These are phyloP conservation scores for Cladosporium cucumerinum DNA, from an alignment of 2,329 filamentous ascomycete species.

Conservation along the genomic window DNA sequence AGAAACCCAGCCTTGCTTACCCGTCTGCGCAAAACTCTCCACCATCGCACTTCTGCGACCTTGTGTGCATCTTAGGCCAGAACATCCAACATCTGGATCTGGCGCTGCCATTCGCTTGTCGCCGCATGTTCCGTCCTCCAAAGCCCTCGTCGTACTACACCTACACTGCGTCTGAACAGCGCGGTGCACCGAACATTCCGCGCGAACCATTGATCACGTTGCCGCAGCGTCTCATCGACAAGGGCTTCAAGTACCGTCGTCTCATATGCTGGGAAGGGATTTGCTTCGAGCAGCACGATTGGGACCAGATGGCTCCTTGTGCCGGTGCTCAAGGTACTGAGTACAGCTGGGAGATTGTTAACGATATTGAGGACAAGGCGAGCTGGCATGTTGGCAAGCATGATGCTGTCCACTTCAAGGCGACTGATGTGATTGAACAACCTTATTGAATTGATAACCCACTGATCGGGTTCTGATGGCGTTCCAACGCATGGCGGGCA, in stretches of 20 bases:
- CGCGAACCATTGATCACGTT: constrained; percentile 20
- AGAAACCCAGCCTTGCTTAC: neutral
- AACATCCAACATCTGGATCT: constrained; percentile 24
- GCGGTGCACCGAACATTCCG: constrained; percentile 8
- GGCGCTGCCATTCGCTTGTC: constrained; percentile 25
- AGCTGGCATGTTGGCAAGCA: constrained; percentile 24
- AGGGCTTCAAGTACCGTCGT: constrained; percentile 22
- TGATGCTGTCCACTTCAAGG: constrained; percentile 17
- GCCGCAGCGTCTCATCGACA: constrained; percentile 17
- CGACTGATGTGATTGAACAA: constrained; percentile 18
- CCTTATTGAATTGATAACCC: neutral
- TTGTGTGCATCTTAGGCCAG: constrained; percentile 21
- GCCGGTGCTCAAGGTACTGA: constrained; percentile 16
- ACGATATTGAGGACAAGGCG: constrained; percentile 1
- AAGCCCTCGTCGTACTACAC: neutral
- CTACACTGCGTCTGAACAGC: neutral
- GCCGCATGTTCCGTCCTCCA: constrained; percentile 18
- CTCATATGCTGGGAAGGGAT: constrained; percentile 21
- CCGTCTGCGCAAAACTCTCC: neutral
- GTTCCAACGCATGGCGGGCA: neutral
- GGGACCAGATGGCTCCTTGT: constrained; percentile 19
- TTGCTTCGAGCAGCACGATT: constrained; percentile 18
- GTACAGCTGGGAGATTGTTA: constrained; percentile 23
- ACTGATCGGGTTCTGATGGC: neutral
- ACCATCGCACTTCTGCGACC: constrained; percentile 21